These are phyloP conservation scores for Cucumis cinereus DNA, from an alignment of 306 rosid species.

Conservation along the genomic window DNA sequence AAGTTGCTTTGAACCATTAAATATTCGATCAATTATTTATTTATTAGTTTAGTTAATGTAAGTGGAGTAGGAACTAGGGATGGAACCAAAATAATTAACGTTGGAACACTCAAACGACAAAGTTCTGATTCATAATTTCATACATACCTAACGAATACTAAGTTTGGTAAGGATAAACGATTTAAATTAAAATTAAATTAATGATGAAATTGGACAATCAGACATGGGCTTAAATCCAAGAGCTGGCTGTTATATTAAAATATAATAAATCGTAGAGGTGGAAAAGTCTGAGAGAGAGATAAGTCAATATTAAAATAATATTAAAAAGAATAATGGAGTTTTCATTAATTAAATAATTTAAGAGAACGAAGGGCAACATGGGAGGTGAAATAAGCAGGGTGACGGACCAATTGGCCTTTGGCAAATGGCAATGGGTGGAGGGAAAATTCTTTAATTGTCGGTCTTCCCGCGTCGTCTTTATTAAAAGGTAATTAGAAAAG, in stretches of 20 bases:
- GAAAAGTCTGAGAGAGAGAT: background rate
- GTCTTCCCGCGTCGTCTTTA: background rate
- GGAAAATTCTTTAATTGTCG: background rate
- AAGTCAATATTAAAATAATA: background rate
- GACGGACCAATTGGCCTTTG: background rate
- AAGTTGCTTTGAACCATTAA: too few species aligned
- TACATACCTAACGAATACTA: background rate
- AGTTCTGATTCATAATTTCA: background rate
- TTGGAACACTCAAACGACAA: background rate
- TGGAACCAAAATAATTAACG: background rate
- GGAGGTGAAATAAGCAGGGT: background rate
- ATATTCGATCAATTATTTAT: too few species aligned
- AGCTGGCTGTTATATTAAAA: background rate
- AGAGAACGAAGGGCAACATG: background rate
- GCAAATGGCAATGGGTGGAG: background rate
- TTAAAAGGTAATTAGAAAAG: background rate
- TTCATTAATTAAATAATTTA: background rate
- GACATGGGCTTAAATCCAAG: background rate
- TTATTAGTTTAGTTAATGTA: background rate
- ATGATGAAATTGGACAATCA: background rate
- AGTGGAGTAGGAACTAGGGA: background rate
- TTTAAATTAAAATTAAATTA: background rate
- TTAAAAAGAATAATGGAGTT: background rate
- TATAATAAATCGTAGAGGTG: background rate
- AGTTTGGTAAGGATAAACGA: background rate